Evolutionary conservation across 768 basidiomycete genomes (phyloP), one percentile per base, ranked within the genome.

Genomic region (Nevesoporus exiguus): DNA sequence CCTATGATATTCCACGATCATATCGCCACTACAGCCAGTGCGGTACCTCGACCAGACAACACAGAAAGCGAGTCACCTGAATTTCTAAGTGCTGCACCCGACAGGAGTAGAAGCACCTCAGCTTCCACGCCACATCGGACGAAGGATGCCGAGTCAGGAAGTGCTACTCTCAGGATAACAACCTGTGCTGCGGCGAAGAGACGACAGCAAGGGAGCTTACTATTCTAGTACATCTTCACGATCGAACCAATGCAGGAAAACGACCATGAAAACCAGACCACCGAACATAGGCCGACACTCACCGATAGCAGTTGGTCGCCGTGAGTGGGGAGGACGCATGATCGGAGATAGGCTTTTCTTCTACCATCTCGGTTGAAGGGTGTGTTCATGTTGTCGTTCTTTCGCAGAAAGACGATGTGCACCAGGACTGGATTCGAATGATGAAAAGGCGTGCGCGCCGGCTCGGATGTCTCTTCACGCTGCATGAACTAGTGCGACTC

Each of bases 241-340:
- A 47, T 52, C 5, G 52, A 49, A 57, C 49, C 50, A 19, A 30
- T 49, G 57, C 45, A 56, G 47, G 52, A 59, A 33, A 58, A 52
- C 49, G 39, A 47, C 30, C 19, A 45, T 27, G 42, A 39, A 52
- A 42, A 58, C 37, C 46, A 53, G 37, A 54, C 40, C 9, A 29
- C 37, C 27, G 24, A 49, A 29, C 37, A 43, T 30, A 37, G 44
- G 29, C 21, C 29, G 29, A 86, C 77, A 48, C 76, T 39, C 75
- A 55, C 84, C 24, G 22, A 36, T 19, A 36, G 82, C 63, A 0
- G 84, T 44, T 81, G 8, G 83, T 85, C 31, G 84, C 62, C 8
- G 81, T 76, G 29, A 27, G 47, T 68, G 57, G 37, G 56, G 59
- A 47, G 64, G 64, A 22, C 55, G 52, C 33, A 56, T 67, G 49